Base-by-base conservation (phyloP, 805 yeast genomes). In the Brettanomyces sp. region DNA sequence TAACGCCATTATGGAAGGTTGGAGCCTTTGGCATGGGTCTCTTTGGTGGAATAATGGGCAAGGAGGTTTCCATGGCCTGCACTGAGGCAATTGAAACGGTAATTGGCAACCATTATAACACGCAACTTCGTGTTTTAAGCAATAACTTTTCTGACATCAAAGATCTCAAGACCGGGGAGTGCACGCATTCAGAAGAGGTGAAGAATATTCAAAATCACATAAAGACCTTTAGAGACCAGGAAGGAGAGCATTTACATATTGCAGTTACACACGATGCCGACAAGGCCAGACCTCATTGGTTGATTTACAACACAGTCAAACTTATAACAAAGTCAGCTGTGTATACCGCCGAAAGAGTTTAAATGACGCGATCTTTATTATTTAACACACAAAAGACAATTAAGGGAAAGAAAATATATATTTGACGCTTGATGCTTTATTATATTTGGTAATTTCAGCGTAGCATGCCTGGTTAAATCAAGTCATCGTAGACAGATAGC, bases 11-110 rank as follows among this genome's bases (percentile, higher is more conserved):
- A 1, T 93, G 99, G 99, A 89, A 85, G 60, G 64, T 77, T 0
- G 98, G 97, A 3, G 98, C 99, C 0, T 72, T 84, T 43, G 80
- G 81, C 0, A 72, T 93, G 69, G 99, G 99, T 3, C 78, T 79
- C 1, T 84, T 82, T 1, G 93, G 98, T 0, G 97, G 96, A 0
- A 55, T 85, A 45, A 65, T 89, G 51, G 83, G 96, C 14, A 87
- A 88, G 58, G 96, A 91, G 60, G 97, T 96, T 2, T 98, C 99
- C 2, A 93, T 93, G 99, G 98, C 99, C 1, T 93, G 99, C 62
- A 93, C 99, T 0, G 98, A 90, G 49, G 98, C 98, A 0, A 98
- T 93, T 2, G 99, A 93, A 64, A 93, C 99, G 0, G 98, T 93
- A 5, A 93, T 93, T 62, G 99, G 99, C 2, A 85, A 86, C 1